These are phyloP conservation scores for Leishmania amazonensis DNA, from an alignment of 208 protist species.

Conservation along the genomic window DNA sequence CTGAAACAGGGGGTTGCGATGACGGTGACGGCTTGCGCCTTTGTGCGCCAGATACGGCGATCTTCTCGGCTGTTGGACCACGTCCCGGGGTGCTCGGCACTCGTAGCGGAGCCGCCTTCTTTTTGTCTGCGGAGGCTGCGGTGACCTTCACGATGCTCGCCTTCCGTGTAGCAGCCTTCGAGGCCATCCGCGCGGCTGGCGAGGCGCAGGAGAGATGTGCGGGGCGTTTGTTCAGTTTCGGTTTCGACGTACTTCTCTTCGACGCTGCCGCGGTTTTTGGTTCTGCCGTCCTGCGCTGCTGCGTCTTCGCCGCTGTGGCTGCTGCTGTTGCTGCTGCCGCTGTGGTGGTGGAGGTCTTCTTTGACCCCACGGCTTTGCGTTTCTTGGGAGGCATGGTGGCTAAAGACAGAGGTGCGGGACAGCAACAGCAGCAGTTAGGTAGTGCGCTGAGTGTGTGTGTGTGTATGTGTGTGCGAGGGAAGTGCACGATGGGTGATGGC, in stretches of 20 bases:
- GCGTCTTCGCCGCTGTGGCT: no score
- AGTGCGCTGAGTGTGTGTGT: not conserved
- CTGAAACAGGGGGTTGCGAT: not conserved
- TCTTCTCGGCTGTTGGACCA: not conserved
- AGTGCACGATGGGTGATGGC: not conserved
- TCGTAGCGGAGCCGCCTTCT: not conserved
- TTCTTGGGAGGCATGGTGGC: slow-evolving; percentile 12
- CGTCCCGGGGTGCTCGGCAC: not conserved
- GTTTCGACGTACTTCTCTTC: not conserved
- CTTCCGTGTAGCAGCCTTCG: not conserved
- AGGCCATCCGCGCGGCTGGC: not conserved
- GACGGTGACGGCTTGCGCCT: not conserved
- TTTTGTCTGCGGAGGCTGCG: not conserved
- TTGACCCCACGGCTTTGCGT: not conserved
- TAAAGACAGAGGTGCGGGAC: no score
- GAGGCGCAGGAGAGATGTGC: not conserved
- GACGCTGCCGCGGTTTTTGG: not conserved
- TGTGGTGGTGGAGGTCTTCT: not conserved
- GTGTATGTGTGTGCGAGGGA: not conserved
- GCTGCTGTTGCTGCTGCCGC: not conserved
- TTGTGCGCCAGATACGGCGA: not conserved
- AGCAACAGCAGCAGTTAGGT: not conserved
- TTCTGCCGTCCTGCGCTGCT: no score
- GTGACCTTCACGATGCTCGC: not conserved
- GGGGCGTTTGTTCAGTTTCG: not conserved